phyloP scores from a whole-genome alignment of 495 filamentous ascomycete genomes.

The Xylaria castorea region DNA sequence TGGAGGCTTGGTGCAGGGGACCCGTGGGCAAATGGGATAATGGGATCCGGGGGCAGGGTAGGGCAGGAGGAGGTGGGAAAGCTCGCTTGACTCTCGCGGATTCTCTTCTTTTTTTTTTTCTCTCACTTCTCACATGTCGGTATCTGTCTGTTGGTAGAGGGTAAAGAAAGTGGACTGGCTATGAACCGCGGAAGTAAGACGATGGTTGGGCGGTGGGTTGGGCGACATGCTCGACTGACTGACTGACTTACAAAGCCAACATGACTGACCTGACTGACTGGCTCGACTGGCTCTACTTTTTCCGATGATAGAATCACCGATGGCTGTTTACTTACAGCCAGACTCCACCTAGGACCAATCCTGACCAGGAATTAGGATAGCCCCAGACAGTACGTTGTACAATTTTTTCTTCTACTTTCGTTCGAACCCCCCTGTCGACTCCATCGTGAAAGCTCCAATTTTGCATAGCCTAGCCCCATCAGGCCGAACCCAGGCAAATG shows the following conservation, averaged over 20 bases:
- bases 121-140: constrained; percentile 14
- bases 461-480: constrained; percentile 26
- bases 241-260: constrained; percentile 15
- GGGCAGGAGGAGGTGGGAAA: not conserved
- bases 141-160: not conserved
- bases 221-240: constrained; percentile 6
- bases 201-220: constrained; percentile 27
- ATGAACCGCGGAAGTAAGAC: not conserved
- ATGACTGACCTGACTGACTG: not conserved
- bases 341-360: constrained; percentile 4
- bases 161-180: not conserved
- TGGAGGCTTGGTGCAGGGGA: constrained; percentile 26
- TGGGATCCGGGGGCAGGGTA: not conserved
- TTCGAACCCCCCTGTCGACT: constrained; percentile 18
- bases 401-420: not conserved
- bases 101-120: not conserved
- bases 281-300: constrained; percentile 17
- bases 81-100: constrained; percentile 16
- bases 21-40: constrained; percentile 14
- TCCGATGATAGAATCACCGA: constrained; percentile 12
- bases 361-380: constrained; percentile 14
- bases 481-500: constrained; percentile 25
- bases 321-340: constrained; percentile 13
- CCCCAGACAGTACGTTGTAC: constrained; percentile 15
- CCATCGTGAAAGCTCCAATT: constrained; percentile 13